Evolutionary conservation across 495 filamentous ascomycete genomes (phyloP), one percentile per base, ranked within the genome.

Genomic region (Penicillium paradoxum): DNA sequence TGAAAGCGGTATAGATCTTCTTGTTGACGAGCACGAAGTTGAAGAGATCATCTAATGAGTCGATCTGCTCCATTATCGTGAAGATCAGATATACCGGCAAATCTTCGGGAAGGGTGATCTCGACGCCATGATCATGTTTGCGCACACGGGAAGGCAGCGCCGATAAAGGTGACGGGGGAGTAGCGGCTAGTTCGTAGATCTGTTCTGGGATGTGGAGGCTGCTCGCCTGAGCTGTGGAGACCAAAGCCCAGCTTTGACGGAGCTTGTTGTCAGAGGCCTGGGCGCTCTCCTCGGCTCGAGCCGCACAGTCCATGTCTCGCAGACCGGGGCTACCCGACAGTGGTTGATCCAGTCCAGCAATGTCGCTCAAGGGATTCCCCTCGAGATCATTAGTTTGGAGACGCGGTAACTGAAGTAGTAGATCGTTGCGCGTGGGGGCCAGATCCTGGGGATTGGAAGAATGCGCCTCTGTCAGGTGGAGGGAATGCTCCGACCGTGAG

Each of bases 1-100:
- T 86, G 65, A 82, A 86, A 0, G 82, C 74, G 8, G 72, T 68
- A 53, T 85, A 85, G 60, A 85, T 84, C 8, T 76, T 77, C 41
- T 69, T 72, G 69, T 80, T 82, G 13, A 83, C 69, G 0, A 77
- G 63, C 1, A 79, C 81, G 1, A 79, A 72, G 34, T 73, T 73
- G 58, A 84, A 84, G 3, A 87, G 72, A 59, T 84, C 82, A 44
- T 80, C 74, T 0, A 84, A 68, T 6, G 72, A 78, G 37, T 71
- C 64, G 18, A 83, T 70, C 3, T 65, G 64, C 38, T 73, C 60
- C 54, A 86, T 66, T 4, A 87, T 79, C 18, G 64, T 45, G 15
- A 80, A 53, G 21, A 85, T 71, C 7, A 83, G 64, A 15, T 65
- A 58, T 47, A 81, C 75, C 6, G 79, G 75, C 19, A 76, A 64